These are phyloP conservation scores for Mycena pura DNA, from an alignment of 768 basidiomycete species.

Conservation along the genomic window DNA sequence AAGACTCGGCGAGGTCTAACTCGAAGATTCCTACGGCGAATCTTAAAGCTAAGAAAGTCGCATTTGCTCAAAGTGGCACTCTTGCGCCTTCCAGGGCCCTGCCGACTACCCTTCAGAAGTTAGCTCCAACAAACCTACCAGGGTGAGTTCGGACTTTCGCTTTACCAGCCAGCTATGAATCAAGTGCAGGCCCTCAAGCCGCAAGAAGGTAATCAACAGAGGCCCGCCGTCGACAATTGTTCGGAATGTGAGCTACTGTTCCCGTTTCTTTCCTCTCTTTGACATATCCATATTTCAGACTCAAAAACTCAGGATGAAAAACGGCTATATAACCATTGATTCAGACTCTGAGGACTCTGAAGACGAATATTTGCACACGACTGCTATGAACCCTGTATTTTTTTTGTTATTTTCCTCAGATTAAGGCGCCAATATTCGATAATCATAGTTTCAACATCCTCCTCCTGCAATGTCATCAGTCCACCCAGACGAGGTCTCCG, in stretches of 20 bases:
- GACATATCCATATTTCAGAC: background rate
- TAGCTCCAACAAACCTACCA: too few species aligned
- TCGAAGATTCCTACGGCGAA: too few species aligned
- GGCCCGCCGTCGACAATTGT: background rate
- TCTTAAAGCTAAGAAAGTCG: too few species aligned
- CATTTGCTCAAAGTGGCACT: too few species aligned
- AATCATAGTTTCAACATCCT: background rate
- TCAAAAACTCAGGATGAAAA: background rate
- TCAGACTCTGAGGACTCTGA: too few species aligned
- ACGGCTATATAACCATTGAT: too few species aligned
- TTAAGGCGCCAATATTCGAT: background rate
- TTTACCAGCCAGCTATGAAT: too few species aligned
- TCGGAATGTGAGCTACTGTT: background rate
- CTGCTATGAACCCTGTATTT: background rate
- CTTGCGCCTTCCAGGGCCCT: too few species aligned
- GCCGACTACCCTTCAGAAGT: too few species aligned
- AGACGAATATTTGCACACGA: slow-evolving; percentile 8
- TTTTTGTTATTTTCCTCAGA: background rate
- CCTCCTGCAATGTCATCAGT: background rate
- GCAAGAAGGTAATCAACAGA: background rate
- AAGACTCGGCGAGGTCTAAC: too few species aligned
- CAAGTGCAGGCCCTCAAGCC: slow-evolving; percentile 1
- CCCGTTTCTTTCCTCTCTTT: background rate
- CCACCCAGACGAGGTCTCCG: background rate
- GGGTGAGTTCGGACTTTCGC: too few species aligned